Evolutionary conservation across 306 rosid genomes (phyloP).

Genomic region (Sophora flavescens): DNA sequence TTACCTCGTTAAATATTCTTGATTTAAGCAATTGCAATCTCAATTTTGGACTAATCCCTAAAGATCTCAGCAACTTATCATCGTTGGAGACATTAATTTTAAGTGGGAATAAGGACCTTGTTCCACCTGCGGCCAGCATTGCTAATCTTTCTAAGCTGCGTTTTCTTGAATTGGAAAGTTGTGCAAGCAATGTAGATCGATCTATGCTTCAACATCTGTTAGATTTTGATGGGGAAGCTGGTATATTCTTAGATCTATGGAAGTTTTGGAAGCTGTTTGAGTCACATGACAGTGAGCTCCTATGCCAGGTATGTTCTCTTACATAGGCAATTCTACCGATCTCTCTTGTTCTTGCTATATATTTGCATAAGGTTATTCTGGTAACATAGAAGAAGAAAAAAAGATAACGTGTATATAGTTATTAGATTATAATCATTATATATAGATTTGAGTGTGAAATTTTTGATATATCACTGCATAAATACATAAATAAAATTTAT

Average conservation of each 20-base stretch:
- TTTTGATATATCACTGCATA: no score
- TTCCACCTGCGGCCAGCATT: neutral
- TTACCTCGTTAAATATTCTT: neutral
- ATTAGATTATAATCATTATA: no score
- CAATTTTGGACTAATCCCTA: neutral
- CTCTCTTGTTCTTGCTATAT: neutral
- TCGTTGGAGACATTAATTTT: slow-evolving; percentile 22
- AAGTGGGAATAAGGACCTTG: slow-evolving; percentile 35
- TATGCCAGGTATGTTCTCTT: slow-evolving; percentile 2
- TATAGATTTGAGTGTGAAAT: no score
- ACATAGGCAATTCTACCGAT: neutral
- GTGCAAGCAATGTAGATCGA: neutral
- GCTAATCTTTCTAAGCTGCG: slow-evolving; percentile 35
- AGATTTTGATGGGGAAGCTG: slow-evolving; percentile 25
- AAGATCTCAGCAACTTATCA: slow-evolving; percentile 27
- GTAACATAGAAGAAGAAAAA: no score
- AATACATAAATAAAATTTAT: no score
- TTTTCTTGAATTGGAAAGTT: slow-evolving; percentile 35
- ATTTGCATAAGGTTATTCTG: neutral
- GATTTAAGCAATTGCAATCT: slow-evolving; percentile 41
- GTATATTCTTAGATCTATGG: slow-evolving; percentile 23
- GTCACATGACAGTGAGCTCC: slow-evolving; percentile 21
- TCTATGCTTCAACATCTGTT: neutral
- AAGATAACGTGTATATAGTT: no score
- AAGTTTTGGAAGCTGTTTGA: slow-evolving; percentile 39